These are phyloP conservation scores for Leersia perrieri DNA, from an alignment of 176 grass and related monocot genomes.

Conservation along the genomic window DNA sequence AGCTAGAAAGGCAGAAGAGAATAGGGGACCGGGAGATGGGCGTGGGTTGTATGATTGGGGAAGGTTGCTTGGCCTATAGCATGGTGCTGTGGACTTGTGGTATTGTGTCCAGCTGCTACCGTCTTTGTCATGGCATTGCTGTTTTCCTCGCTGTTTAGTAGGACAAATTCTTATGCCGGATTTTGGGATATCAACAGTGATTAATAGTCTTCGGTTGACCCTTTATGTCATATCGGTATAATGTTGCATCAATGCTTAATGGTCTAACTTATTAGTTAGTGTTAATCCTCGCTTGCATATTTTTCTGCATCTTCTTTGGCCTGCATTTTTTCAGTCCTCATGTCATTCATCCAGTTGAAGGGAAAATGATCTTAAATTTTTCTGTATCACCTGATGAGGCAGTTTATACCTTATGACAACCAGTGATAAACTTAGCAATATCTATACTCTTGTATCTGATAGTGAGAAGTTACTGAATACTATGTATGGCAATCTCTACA, in stretches of 20 bases:
- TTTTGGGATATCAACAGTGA: neutral
- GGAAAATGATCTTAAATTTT: neutral
- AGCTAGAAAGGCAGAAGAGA: neutral
- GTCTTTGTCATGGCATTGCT: constrained; percentile 32
- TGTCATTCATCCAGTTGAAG: neutral
- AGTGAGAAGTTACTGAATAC: neutral
- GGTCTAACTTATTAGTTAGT: neutral
- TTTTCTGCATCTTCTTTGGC: neutral
- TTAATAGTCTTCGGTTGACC: neutral
- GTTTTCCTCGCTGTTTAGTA: constrained; percentile 17
- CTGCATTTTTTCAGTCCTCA: neutral
- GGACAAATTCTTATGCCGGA: neutral
- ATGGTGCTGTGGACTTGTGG: neutral
- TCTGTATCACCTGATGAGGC: neutral
- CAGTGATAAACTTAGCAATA: neutral
- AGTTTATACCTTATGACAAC: neutral
- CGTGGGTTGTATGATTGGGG: constrained; percentile 31
- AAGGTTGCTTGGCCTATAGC: constrained; percentile 6
- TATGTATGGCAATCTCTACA: neutral
- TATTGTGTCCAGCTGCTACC: constrained; percentile 38
- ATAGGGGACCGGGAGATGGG: constrained; percentile 21
- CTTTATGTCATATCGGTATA: neutral
- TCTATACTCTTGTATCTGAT: neutral
- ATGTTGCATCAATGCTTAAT: neutral
- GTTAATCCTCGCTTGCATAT: neutral